A percentile compares a stretch with the other conserved stretches of the same genome.
phyloP scores from a whole-genome alignment of 495 filamentous ascomycete species.

The Penicillium canescens region DNA sequence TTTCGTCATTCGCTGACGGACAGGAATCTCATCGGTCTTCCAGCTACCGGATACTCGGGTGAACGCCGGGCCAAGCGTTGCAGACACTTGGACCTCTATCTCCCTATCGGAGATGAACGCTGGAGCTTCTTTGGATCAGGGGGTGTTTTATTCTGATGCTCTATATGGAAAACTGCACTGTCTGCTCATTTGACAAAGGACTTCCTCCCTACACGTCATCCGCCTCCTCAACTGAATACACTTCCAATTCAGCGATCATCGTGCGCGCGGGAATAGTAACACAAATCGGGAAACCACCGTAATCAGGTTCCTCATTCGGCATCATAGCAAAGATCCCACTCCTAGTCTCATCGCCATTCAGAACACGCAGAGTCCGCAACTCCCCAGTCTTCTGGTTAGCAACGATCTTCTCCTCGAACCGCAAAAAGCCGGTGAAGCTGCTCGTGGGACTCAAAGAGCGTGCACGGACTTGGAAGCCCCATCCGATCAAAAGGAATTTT shows the following conservation, averaged over 20 bases:
- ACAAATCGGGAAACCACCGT: constrained; percentile 51
- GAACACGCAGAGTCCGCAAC: constrained; percentile 32
- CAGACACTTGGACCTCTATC: constrained; percentile 1
- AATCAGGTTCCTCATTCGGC: constrained; percentile 51
- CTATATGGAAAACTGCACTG: background rate
- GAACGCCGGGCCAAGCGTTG: background rate
- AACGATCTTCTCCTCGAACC: constrained; percentile 42
- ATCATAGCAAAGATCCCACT: constrained; percentile 47
- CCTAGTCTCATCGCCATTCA: constrained; percentile 53
- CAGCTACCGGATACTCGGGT: background rate
- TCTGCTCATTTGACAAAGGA: background rate
- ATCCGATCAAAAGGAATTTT: constrained; percentile 48
- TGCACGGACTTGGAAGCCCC: constrained; percentile 45
- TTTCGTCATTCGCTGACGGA: background rate
- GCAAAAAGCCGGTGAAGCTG: constrained; percentile 46
- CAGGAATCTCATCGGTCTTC: background rate
- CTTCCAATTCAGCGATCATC: constrained; percentile 47
- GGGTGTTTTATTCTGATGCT: background rate
- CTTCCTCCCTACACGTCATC: constrained; percentile 12
- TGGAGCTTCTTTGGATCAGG: too few relatives aligned
- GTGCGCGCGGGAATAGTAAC: constrained; percentile 50
- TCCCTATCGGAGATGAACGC: too few relatives aligned
- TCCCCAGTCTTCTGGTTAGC: constrained; percentile 34
- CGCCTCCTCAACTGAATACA: constrained; percentile 38
- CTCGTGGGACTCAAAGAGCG: constrained; percentile 22